A percentile compares a stretch with the other conserved stretches of the same genome.
phyloP scores from a whole-genome alignment of 352 stramenopile species.

The Globisporangium acanthophoron region DNA sequence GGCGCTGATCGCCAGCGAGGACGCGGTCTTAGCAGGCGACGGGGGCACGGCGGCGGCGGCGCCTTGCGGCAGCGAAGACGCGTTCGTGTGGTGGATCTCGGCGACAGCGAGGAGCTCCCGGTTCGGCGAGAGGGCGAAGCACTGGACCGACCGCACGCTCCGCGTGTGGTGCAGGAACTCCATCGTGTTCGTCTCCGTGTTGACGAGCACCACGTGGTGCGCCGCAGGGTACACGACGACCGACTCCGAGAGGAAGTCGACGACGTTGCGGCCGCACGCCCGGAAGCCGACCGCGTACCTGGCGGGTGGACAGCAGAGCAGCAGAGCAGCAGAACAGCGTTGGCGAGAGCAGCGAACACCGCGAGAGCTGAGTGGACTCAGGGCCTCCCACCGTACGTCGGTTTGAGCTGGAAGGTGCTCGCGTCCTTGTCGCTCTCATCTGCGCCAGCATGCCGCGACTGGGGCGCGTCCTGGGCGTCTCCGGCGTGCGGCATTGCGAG shows the following conservation, averaged over 20 bases:
- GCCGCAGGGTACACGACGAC: constrained; percentile 60
- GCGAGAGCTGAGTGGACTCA: too few relatives aligned
- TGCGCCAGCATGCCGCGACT: neutral
- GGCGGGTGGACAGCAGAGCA: neutral
- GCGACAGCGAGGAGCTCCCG: constrained; percentile 61
- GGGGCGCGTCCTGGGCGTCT: neutral
- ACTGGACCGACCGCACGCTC: constrained; percentile 44
- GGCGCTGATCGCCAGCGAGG: constrained; percentile 10
- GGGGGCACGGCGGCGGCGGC: neutral
- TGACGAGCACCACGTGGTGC: constrained; percentile 58
- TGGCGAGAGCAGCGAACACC: too few relatives aligned
- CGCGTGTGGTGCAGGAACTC: constrained; percentile 69
- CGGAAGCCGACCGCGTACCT: constrained; percentile 50
- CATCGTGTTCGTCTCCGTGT: constrained; percentile 54
- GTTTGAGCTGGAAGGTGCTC: constrained; percentile 29
- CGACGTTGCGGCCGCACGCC: constrained; percentile 26
- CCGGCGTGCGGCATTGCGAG: too few relatives aligned
- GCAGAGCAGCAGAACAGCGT: neutral
- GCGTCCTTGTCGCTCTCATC: constrained; percentile 26
- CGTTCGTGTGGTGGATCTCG: constrained; percentile 39
- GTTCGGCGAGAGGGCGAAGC: constrained; percentile 64
- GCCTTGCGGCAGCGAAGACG: constrained; percentile 4
- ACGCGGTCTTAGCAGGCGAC: constrained; percentile 5
- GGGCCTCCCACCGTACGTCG: constrained; percentile 16
- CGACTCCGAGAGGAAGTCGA: constrained; percentile 57